Percentiles rank a stretch among this genome's conserved stretches.
phyloP scores from a whole-genome alignment of 108 stramenopile genomes.

The Cyclotella baltica region DNA sequence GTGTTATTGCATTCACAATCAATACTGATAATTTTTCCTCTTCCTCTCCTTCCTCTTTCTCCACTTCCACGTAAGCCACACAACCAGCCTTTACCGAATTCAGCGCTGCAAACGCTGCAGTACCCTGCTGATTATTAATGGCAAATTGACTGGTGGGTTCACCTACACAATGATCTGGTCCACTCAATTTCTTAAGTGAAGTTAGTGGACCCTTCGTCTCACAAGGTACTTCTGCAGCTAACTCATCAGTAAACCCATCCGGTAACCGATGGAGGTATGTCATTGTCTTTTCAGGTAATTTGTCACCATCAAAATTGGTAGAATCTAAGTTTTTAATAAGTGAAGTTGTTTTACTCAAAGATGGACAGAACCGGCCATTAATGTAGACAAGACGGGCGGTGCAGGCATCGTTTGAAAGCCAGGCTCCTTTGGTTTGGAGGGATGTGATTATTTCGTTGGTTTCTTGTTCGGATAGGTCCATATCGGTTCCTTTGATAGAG shows the following conservation, averaged over 20 bases:
- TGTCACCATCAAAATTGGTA: constrained; percentile 52
- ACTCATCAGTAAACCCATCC: constrained; percentile 90
- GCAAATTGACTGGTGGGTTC: constrained; percentile 85
- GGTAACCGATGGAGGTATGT: constrained; percentile 73
- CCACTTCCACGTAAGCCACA: constrained; percentile 69
- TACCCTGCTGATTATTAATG: constrained; percentile 92
- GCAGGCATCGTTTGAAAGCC: constrained; percentile 82
- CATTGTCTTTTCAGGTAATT: constrained; percentile 29
- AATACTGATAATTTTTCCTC: constrained; percentile 62
- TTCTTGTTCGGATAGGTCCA: constrained; percentile 33
- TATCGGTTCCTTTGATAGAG: constrained; percentile 26
- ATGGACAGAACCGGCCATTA: constrained; percentile 78
- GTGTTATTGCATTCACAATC: constrained; percentile 82
- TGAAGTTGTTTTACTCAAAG: constrained; percentile 74
- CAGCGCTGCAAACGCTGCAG: constrained; percentile 89
- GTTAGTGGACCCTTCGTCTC: constrained; percentile 55
- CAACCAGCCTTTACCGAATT: constrained; percentile 82
- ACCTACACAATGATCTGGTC: constrained; percentile 83
- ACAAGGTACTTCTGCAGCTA: constrained; percentile 77
- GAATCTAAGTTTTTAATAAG: constrained; percentile 57
- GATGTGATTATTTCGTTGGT: constrained; percentile 14
- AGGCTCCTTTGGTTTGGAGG: constrained; percentile 63
- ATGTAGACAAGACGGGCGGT: constrained; percentile 85
- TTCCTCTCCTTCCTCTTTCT: constrained; percentile 10
- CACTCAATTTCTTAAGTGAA: constrained; percentile 73